Base-by-base conservation (phyloP, 345 rosid genomes). In the Luvunga scandens region DNA sequence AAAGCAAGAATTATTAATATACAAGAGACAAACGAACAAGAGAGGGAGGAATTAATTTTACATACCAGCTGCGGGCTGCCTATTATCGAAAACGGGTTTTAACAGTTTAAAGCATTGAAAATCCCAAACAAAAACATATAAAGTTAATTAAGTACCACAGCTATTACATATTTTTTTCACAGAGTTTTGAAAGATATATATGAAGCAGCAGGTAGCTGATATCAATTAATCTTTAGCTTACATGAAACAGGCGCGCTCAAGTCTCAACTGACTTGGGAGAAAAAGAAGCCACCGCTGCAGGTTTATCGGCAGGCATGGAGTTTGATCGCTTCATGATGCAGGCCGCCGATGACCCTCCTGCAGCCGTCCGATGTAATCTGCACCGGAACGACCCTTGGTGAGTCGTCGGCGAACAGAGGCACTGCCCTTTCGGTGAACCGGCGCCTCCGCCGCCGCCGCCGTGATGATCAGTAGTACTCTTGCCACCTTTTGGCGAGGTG, bases 331-430 rank as follows among this genome's bases (percentile, higher is more conserved):
- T 91, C 85, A 83, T 88, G 81, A 76, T 73, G 84, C 83, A 81
- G 14, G 85, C 80, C 14, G 85, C 80, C 10, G 87, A 79, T 9
- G 90, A 78, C 1, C 61, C 36, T 0, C 57, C 36, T 0, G 88
- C 65, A 4, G 69, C 70, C 1, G 62, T 30, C 2, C 95, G 89
- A 70, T 91, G 93, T 39, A 86, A 82, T 76, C 85, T 84, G 87
- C 95, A 91, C 56, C 95, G 86, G 75, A 91, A 91, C 6, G 95
- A 91, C 34, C 95, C 95, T 70, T 79, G 80, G 75, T 91, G 95
- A 0, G 93, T 91, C 0, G 92, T 91, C 6, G 93, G 95, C 0
- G 95, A 91, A 83, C 95, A 91, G 71, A 91, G 36, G 75, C 95
- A 91, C 69, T 91, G 92, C 12, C 84, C 86, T 62, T 72, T 88